Base-by-base conservation (phyloP, 805 yeast genomes). In the Kazachstania martiniae region DNA sequence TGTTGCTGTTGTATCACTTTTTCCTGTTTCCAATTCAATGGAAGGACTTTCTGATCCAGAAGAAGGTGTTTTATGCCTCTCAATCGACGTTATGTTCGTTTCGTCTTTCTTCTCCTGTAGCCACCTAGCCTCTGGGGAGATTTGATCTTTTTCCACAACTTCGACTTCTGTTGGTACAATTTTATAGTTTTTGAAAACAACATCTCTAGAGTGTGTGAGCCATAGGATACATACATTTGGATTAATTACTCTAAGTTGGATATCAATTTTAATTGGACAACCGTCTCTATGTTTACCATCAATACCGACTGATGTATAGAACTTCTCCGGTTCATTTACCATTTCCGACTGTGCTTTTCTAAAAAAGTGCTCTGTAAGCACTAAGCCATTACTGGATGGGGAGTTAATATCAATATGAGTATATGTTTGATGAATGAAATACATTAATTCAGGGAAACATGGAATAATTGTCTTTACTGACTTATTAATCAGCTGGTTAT, bases 361-460 rank as follows among this genome's bases (percentile, higher is more conserved):
- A 59, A 87, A 84, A 50, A 79, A 78, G 57, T 85, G 95, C 51
- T 87, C 96, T 0, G 95, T 94, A 6, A 86, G 59, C 0, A 87
- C 94, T 28, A 82, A 58, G 0, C 95, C 95, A 19, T 37, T 43
- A 33, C 49, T 51, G 22, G 38, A 40, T 0, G 80, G 72, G 17
- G 58, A 42, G 10, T 43, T 36, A 8, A 64, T 46, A 32, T 51
- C 54, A 40, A 69, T 34, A 15, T 56, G 43, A 21, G 65, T 59
- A 39, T 59, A 60, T 23, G 65, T 58, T 8, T 34, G 38, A 13
- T 31, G 30, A 9, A 59, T 46, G 27, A 46, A 47, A 2, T 42
- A 33, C 34, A 65, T 47, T 9, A 62, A 45, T 12, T 58, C 52
- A 3, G 68, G 51, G 43, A 84, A 81, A 14, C 64, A 56, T 3